Evolutionary conservation across 1,284 basidiomycete genomes (phyloP).

Genomic region (Boletus semigastroideus): DNA sequence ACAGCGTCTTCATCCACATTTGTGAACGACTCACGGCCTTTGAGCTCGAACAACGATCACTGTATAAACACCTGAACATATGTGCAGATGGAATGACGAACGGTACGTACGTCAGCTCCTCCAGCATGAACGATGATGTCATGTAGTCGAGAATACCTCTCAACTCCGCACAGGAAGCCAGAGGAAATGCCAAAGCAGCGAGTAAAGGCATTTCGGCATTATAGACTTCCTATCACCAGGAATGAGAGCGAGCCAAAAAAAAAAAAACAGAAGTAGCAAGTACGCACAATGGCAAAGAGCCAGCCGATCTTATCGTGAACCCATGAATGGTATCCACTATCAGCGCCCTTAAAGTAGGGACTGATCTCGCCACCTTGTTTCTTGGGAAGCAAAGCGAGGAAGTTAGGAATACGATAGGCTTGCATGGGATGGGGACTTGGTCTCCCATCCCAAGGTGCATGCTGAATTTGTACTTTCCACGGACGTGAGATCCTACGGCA

Average conservation of each 20-base stretch:
- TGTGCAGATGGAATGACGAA: not conserved
- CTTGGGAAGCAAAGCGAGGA: slow-evolving; percentile 25
- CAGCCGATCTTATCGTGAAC: slow-evolving; percentile 26
- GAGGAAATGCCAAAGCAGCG: slow-evolving; percentile 27
- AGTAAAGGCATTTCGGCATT: slow-evolving; percentile 33
- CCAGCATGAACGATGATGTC: slow-evolving; percentile 35
- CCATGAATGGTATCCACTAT: slow-evolving; percentile 26
- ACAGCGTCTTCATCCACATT: slow-evolving; percentile 27
- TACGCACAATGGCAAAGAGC: slow-evolving; percentile 24
- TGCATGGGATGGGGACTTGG: slow-evolving; percentile 15
- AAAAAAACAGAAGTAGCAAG: not conserved
- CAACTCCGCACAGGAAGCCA: slow-evolving; percentile 24
- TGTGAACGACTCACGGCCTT: slow-evolving; percentile 14
- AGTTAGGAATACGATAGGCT: slow-evolving; percentile 25
- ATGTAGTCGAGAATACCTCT: slow-evolving; percentile 31
- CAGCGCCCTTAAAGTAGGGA: slow-evolving; percentile 24
- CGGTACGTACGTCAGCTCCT: slow-evolving; percentile 29
- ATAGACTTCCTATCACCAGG: slow-evolving; percentile 24
- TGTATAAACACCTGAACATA: slow-evolving; percentile 2
- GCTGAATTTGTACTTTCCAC: slow-evolving; percentile 19
- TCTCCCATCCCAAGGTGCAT: not conserved
- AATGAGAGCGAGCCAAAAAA: not conserved
- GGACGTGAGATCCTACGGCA: not conserved
- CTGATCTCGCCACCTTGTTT: slow-evolving; percentile 32
- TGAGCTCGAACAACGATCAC: slow-evolving; percentile 26